Conservation (phyloP, 2,329 filamentous ascomycete species). For the Colletotrichum spaethianum region DNA sequence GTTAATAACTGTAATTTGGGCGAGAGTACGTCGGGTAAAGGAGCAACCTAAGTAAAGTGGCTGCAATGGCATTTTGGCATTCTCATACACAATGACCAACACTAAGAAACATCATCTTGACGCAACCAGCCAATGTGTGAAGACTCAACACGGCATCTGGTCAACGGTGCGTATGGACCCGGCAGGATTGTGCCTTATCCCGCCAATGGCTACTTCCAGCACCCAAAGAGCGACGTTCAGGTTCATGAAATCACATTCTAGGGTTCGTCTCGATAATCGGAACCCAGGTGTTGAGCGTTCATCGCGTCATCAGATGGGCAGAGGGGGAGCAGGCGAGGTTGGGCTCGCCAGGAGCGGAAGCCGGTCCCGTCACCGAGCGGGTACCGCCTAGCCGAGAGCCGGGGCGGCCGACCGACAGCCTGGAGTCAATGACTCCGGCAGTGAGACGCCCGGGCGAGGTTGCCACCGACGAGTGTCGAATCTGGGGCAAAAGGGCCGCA, state of each 20-base stretch:
- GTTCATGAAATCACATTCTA: neutral
- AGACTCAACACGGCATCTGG: neutral
- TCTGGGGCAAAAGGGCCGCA: constrained; percentile 24
- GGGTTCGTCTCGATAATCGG: neutral
- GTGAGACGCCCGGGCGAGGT: constrained; percentile 15
- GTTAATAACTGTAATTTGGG: neutral
- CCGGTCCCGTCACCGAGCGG: constrained; percentile 38
- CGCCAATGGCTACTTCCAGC: neutral
- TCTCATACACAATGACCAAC: neutral
- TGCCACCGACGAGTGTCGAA: constrained; percentile 36
- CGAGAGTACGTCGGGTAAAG: neutral
- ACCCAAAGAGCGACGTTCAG: neutral
- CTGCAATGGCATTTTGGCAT: neutral
- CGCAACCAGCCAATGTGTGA: neutral
- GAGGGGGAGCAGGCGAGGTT: neutral
- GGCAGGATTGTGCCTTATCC: neutral
- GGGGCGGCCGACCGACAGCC: constrained; percentile 33
- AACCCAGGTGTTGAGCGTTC: neutral
- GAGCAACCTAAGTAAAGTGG: neutral
- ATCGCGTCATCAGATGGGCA: neutral
- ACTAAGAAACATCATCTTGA: neutral
- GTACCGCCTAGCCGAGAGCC: constrained; percentile 35
- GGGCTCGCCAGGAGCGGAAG: constrained; percentile 29
- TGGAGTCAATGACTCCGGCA: constrained; percentile 13
- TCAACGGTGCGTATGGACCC: neutral